Percentiles rank a stretch among this genome's conserved stretches.
phyloP scores from a whole-genome alignment of 1,139 yeast species.

The Pichia sp. region DNA sequence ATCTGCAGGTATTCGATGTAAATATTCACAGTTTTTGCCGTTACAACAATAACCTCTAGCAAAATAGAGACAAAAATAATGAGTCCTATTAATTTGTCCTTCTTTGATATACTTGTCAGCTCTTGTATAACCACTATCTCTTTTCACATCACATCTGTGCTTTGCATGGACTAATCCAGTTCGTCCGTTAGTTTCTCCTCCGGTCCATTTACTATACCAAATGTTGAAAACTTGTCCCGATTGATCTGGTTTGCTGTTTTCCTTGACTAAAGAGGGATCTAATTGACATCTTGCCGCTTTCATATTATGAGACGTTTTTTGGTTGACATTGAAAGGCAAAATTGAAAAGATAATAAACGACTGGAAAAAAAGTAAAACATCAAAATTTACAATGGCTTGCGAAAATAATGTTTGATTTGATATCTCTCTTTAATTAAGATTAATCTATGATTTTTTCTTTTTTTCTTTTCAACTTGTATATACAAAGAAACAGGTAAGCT shows the following conservation, averaged over 20 bases:
- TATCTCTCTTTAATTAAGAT: too few relatives aligned
- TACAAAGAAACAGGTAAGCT: too few relatives aligned
- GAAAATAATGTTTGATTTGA: too few relatives aligned
- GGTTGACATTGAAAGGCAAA: too few relatives aligned
- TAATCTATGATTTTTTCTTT: too few relatives aligned
- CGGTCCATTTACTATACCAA: conserved; percentile 88
- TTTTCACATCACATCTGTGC: conserved; percentile 51
- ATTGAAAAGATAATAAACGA: too few relatives aligned
- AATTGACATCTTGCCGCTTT: conserved; percentile 75
- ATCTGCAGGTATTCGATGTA: conserved; percentile 68
- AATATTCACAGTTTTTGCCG: conserved; percentile 69
- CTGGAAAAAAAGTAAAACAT: too few relatives aligned
- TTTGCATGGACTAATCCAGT: conserved; percentile 31
- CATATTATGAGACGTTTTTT: too few relatives aligned
- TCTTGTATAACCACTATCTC: conserved; percentile 71
- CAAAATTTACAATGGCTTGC: too few relatives aligned
- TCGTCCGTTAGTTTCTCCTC: conserved; percentile 48
- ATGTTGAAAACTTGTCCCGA: conserved; percentile 76
- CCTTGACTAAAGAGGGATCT: conserved; percentile 55
- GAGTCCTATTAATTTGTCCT: conserved; percentile 32
- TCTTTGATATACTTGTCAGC: conserved; percentile 42
- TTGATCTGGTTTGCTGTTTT: conserved; percentile 68
- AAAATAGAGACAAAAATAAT: conserved; percentile 69
- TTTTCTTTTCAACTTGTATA: too few relatives aligned
- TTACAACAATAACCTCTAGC: conserved; percentile 83